Conservation (phyloP, 1,284 basidiomycete genomes). For the Rhodotorula sp. region DNA sequence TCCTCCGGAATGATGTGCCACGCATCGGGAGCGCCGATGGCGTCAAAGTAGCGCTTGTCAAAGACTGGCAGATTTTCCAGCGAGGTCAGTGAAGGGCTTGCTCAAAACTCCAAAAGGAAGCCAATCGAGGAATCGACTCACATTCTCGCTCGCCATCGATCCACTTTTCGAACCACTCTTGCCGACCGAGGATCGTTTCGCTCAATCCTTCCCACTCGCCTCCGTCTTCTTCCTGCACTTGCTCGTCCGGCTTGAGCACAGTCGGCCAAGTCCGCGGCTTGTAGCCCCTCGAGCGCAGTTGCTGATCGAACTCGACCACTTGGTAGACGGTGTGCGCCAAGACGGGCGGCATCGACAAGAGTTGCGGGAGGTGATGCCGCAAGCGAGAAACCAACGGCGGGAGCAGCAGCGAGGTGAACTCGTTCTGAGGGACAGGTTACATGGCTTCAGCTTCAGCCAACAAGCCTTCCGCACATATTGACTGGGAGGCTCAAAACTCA, state of each 20-base stretch:
- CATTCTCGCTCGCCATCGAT: constrained; percentile 80
- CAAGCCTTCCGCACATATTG: constrained; percentile 19
- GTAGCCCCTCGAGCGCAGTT: constrained; percentile 59
- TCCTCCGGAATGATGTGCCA: constrained; percentile 74
- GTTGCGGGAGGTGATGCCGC: constrained; percentile 66
- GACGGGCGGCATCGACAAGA: constrained; percentile 76
- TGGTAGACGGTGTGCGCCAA: constrained; percentile 96
- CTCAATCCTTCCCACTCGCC: constrained; percentile 70
- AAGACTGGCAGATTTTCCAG: constrained; percentile 57
- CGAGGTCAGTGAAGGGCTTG: not conserved
- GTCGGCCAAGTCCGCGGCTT: constrained; percentile 18
- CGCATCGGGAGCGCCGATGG: constrained; percentile 75
- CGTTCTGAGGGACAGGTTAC: constrained; percentile 57
- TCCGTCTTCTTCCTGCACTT: constrained; percentile 36
- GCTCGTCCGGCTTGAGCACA: constrained; percentile 21
- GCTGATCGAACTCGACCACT: constrained; percentile 80
- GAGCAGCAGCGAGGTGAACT: constrained; percentile 50
- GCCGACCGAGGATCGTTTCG: constrained; percentile 74
- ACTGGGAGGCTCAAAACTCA: constrained; percentile 50
- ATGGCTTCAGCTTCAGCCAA: not conserved
- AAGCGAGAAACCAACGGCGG: constrained; percentile 57
- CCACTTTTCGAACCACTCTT: constrained; percentile 90
- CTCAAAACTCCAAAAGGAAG: not conserved
- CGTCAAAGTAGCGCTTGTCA: constrained; percentile 74
- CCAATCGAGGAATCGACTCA: constrained; percentile 52